These are phyloP conservation scores for Capniomyces stellatus DNA, from an alignment of 371 early-diverging fungal genomes.

Conservation along the genomic window DNA sequence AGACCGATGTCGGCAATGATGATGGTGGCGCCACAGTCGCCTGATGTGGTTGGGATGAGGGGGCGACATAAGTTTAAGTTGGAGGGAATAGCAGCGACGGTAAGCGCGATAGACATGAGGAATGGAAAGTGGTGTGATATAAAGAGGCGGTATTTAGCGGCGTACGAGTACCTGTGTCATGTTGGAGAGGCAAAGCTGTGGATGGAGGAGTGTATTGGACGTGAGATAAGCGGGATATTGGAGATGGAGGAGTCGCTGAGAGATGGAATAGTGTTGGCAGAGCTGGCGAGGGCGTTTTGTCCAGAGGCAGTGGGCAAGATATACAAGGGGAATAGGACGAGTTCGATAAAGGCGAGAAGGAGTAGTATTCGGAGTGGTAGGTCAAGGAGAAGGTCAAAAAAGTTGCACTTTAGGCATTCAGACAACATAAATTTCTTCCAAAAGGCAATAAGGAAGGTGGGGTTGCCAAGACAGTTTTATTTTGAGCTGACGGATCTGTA, in stretches of 20 bases:
- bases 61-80: slow-evolving; percentile 24
- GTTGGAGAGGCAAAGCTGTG: slow-evolving; percentile 99
- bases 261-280: slow-evolving; percentile 87
- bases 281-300: slow-evolving; percentile 70
- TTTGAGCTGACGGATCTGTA: slow-evolving; percentile 98
- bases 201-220: slow-evolving; percentile 82
- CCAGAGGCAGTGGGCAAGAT: slow-evolving; percentile 75
- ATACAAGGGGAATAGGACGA: slow-evolving; percentile 40
- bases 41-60: slow-evolving; percentile 21
- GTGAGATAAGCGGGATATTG: slow-evolving; percentile 59
- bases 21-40: too few species aligned
- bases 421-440: slow-evolving; percentile 98
- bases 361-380: neutral
- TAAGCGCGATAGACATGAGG: slow-evolving; percentile 7
- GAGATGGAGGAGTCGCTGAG: slow-evolving; percentile 77
- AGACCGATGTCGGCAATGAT: too few species aligned
- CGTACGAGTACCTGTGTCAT: slow-evolving; percentile 98
- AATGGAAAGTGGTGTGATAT: slow-evolving; percentile 84
- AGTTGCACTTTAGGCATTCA: slow-evolving; percentile 88
- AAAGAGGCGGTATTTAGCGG: slow-evolving; percentile 76
- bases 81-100: slow-evolving; percentile 5
- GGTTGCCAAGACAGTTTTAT: slow-evolving; percentile 84
- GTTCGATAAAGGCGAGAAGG: neutral
- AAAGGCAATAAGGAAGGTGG: slow-evolving; percentile 54
- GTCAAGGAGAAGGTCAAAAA: slow-evolving; percentile 26